Evolutionary conservation across 2,329 filamentous ascomycete species (phyloP).

Genomic region (Thelonectria olida): DNA sequence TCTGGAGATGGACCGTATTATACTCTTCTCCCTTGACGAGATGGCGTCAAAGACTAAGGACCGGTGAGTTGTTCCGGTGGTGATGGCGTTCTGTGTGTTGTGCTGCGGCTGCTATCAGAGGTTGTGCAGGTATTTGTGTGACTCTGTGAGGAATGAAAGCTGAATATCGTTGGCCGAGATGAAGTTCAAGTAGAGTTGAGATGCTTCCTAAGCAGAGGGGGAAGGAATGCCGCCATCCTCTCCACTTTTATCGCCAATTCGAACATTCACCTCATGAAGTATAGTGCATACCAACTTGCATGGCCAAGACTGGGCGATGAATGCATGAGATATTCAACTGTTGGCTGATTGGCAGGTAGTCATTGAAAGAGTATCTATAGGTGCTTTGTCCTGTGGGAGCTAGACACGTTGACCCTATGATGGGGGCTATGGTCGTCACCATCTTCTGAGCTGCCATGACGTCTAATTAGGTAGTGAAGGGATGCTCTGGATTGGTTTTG

Average conservation of each 20-base stretch:
- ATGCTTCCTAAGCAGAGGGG: neutral
- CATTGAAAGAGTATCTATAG: neutral
- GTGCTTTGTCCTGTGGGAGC: neutral
- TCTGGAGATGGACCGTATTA: slow-evolving; percentile 1
- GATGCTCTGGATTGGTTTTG: neutral
- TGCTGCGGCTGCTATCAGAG: no score
- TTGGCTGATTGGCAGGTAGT: neutral
- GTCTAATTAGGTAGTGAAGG: no score
- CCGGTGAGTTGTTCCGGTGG: no score
- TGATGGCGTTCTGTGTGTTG: no score
- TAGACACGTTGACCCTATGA: neutral
- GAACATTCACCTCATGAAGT: neutral
- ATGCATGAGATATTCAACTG: no score
- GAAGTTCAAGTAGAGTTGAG: neutral
- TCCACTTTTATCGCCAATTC: slow-evolving; percentile 34
- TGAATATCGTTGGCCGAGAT: no score
- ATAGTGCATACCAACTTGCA: neutral
- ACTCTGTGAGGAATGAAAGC: neutral
- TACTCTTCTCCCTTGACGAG: neutral
- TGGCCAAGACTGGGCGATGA: neutral
- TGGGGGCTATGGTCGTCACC: no score
- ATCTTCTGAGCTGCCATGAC: no score
- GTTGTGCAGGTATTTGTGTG: no score
- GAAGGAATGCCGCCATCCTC: slow-evolving; percentile 35
- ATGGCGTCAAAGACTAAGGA: neutral